These are phyloP conservation scores for Lolium perenne DNA, from an alignment of 176 grass and related monocot species.

Conservation along the genomic window DNA sequence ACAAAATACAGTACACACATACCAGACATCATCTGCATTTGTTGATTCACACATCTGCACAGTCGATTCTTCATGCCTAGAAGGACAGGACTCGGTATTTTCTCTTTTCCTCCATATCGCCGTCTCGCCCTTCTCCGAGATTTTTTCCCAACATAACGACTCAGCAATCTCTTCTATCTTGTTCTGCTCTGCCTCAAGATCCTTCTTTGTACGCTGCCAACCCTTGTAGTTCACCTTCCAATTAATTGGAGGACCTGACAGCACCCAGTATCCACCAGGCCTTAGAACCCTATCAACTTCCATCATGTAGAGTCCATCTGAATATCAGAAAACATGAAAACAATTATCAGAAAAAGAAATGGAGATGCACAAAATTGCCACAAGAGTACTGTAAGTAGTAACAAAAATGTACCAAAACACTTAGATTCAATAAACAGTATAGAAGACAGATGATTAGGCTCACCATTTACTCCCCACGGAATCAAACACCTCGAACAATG, in stretches of 20 bases:
- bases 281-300: conserved; percentile 95
- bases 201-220: conserved; percentile 85
- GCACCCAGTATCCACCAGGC: conserved; percentile 95
- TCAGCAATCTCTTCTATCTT: conserved; percentile 90
- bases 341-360: conserved; percentile 7
- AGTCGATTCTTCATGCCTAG: conserved; percentile 67
- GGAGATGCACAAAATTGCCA: conserved; percentile 11
- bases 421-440: conserved; percentile 34
- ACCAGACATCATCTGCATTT: conserved; percentile 86
- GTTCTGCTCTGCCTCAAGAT: conserved; percentile 81
- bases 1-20: conserved; percentile 40
- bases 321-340: conserved; percentile 26
- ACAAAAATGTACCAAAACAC: not conserved
- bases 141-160: conserved; percentile 90
- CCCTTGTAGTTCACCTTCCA: conserved; percentile 81
- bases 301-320: conserved; percentile 96
- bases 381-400: not conserved
- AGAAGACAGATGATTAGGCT: conserved; percentile 31
- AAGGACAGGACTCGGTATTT: conserved; percentile 73
- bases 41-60: conserved; percentile 76
- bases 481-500: conserved; percentile 98
- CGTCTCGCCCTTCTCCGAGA: conserved; percentile 85
- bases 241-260: conserved; percentile 92
- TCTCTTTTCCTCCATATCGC: conserved; percentile 89
- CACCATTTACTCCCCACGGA: conserved; percentile 87